Evolutionary conservation across 495 filamentous ascomycete genomes (phyloP).

Genomic region (Neurospora sp.): DNA sequence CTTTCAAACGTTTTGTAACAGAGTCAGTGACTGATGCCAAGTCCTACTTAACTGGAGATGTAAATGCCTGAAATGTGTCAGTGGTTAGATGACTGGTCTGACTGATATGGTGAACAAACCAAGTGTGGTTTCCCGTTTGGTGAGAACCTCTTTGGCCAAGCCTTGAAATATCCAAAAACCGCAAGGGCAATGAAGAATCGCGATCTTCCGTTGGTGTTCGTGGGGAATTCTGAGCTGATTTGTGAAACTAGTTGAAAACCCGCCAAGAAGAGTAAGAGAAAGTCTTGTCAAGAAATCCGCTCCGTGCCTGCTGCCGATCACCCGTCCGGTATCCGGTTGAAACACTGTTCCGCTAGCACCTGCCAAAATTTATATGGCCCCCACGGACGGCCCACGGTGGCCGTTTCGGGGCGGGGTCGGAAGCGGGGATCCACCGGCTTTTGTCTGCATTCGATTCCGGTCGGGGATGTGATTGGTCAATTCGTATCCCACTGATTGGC

Average conservation of each 20-base stretch:
- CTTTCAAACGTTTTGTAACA: background rate
- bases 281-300: background rate
- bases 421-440: background rate
- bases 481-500: background rate
- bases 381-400: background rate
- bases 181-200: background rate
- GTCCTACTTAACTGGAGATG: background rate
- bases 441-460: background rate
- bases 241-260: background rate
- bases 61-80: background rate
- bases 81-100: background rate
- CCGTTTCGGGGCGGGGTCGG: background rate
- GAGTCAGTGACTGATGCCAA: background rate
- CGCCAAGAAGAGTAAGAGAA: background rate
- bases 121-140: background rate
- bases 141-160: background rate
- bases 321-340: background rate
- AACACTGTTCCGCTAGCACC: background rate
- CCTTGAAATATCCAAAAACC: background rate
- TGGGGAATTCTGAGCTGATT: background rate
- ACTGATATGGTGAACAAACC: background rate
- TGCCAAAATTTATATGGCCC: background rate
- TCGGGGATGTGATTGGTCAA: background rate
- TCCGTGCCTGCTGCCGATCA: background rate
- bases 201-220: background rate